A percentile compares a stretch with the other conserved stretches of the same genome.
phyloP scores from a whole-genome alignment of 1,284 basidiomycete genomes.

The Quambalaria eucalypti region DNA sequence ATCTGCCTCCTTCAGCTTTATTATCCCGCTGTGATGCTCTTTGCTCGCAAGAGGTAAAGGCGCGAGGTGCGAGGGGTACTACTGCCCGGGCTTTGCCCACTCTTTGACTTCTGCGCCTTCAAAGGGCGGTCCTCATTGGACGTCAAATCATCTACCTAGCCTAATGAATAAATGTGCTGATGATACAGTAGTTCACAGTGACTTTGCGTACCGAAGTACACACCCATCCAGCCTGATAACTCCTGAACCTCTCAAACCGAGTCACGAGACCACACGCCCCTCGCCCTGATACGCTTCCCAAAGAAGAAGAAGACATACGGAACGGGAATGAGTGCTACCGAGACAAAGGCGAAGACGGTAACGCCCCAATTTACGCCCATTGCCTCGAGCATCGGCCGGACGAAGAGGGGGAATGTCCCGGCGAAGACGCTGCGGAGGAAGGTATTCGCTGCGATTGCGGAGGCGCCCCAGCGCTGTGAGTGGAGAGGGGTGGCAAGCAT shows the following conservation, averaged over 20 bases:
- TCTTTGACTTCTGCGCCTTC: too few relatives aligned
- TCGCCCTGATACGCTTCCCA: neutral
- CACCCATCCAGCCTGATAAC: too few relatives aligned
- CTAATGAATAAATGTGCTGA: too few relatives aligned
- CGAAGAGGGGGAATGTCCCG: neutral
- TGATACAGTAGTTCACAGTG: too few relatives aligned
- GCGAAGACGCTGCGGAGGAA: neutral
- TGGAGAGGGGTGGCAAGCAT: neutral
- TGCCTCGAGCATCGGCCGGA: constrained; percentile 1
- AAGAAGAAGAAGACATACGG: constrained; percentile 9
- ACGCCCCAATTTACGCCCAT: constrained; percentile 9
- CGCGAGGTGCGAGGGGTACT: too few relatives aligned
- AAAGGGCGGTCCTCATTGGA: too few relatives aligned
- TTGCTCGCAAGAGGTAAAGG: neutral
- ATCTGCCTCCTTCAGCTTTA: neutral
- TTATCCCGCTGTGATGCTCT: neutral
- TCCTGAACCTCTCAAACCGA: too few relatives aligned
- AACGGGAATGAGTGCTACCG: constrained; percentile 2
- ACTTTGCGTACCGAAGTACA: too few relatives aligned
- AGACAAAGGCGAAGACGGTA: constrained; percentile 4
- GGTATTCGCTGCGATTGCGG: neutral
- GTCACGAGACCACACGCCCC: constrained; percentile 2
- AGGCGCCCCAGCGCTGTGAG: neutral
- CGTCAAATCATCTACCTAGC: too few relatives aligned
- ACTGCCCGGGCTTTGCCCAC: too few relatives aligned